Conservation (phyloP, 2,329 filamentous ascomycete species). For the Fusarium oligoseptatum region DNA sequence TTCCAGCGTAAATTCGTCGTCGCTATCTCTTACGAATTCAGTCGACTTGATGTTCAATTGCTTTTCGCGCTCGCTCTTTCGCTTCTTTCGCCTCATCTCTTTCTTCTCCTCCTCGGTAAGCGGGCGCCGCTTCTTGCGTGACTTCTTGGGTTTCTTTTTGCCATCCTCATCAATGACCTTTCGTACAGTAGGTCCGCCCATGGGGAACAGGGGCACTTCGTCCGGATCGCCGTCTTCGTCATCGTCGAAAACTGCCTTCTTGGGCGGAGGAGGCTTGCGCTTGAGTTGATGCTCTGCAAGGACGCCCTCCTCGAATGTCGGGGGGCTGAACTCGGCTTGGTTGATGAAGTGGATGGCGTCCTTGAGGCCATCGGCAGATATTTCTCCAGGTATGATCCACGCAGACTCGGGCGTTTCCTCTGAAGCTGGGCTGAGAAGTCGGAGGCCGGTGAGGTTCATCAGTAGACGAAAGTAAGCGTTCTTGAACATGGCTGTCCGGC, state of each 20-base stretch:
- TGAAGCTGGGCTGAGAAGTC: constrained; percentile 64
- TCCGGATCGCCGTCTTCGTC: constrained; percentile 70
- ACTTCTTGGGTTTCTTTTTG: constrained; percentile 59
- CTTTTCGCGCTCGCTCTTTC: constrained; percentile 77
- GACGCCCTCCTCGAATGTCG: constrained; percentile 80
- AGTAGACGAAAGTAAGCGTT: constrained; percentile 89
- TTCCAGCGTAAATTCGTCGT: constrained; percentile 90
- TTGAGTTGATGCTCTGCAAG: constrained; percentile 84
- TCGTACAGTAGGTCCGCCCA: constrained; percentile 72
- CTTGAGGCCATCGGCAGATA: constrained; percentile 75
- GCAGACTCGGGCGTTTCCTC: constrained; percentile 81
- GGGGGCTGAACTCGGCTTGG: constrained; percentile 82
- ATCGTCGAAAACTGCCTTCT: constrained; percentile 76
- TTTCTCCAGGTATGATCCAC: constrained; percentile 80
- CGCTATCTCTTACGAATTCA: constrained; percentile 83
- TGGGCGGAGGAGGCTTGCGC: constrained; percentile 71
- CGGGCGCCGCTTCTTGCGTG: constrained; percentile 58
- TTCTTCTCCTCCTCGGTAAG: constrained; percentile 74
- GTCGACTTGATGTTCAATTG: constrained; percentile 85
- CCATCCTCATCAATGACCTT: constrained; percentile 69
- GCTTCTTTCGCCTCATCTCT: constrained; percentile 71
- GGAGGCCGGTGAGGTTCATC: constrained; percentile 80
- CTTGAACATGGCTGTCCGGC: constrained; percentile 84
- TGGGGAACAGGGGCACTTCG: constrained; percentile 73
- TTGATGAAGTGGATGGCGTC: constrained; percentile 80